Conservation (phyloP, 2,329 filamentous ascomycete species). For the Aspergillus ustus region DNA sequence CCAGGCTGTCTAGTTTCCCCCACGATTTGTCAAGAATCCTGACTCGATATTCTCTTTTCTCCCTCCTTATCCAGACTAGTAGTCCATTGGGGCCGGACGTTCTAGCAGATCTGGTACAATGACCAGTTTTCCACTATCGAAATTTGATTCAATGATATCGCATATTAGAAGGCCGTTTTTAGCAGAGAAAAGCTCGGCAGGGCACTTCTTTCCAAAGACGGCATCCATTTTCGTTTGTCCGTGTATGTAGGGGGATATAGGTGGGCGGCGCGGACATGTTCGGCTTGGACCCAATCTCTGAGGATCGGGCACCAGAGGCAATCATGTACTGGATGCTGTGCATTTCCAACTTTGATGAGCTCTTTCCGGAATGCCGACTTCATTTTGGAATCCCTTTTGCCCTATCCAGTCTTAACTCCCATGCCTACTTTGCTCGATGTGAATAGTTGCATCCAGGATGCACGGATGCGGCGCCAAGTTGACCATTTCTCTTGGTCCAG, state of each 20-base stretch:
- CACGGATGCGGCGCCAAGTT: not conserved
- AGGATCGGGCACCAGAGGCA: slow-evolving; percentile 1
- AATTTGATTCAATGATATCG: slow-evolving; percentile 4
- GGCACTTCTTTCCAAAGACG: slow-evolving; percentile 21
- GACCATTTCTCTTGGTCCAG: not conserved
- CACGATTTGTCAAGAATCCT: not conserved
- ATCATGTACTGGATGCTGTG: not conserved
- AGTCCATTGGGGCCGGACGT: not conserved
- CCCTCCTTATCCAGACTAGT: not conserved
- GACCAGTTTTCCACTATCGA: slow-evolving; percentile 18
- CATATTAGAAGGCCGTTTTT: slow-evolving; percentile 20
- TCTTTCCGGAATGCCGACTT: not conserved
- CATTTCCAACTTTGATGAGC: not conserved
- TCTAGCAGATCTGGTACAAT: slow-evolving; percentile 21
- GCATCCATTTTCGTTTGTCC: slow-evolving; percentile 25
- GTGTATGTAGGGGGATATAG: slow-evolving; percentile 24
- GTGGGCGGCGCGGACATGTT: not conserved
- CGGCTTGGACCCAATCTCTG: not conserved
- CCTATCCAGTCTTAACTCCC: not conserved
- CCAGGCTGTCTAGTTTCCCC: not conserved
- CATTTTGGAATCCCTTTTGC: not conserved
- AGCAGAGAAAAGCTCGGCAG: slow-evolving; percentile 23
- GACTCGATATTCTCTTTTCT: not conserved
- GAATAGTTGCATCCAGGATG: not conserved
- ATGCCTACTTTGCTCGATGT: not conserved